phyloP scores from a whole-genome alignment of 352 stramenopile genomes.

The Phytophthora fragariae region DNA sequence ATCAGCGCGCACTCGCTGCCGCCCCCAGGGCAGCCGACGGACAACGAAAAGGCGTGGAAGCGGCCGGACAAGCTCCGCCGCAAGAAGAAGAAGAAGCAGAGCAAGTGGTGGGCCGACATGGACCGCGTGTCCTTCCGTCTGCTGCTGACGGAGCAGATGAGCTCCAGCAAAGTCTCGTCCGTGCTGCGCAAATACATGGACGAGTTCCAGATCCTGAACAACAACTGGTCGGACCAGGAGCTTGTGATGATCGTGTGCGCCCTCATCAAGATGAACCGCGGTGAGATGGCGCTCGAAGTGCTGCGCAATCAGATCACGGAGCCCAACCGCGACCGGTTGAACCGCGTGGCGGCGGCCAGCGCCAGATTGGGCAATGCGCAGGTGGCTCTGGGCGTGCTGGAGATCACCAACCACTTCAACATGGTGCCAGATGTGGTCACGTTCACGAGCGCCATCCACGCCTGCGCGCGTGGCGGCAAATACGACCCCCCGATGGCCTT shows the following conservation, averaged over 20 bases:
- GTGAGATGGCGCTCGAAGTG: conserved; percentile 59
- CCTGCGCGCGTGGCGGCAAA: conserved; percentile 65
- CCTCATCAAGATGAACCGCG: conserved; percentile 81
- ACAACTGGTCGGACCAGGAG: conserved; percentile 71
- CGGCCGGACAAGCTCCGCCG: neutral
- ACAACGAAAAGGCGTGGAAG: neutral
- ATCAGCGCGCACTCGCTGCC: conserved; percentile 6
- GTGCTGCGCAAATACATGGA: conserved; percentile 75
- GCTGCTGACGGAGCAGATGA: conserved; percentile 71
- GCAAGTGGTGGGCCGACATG: conserved; percentile 62
- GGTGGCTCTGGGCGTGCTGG: conserved; percentile 73
- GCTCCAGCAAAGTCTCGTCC: conserved; percentile 56
- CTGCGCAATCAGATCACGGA: conserved; percentile 72
- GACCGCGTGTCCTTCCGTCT: conserved; percentile 66
- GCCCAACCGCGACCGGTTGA: conserved; percentile 57
- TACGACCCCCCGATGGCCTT: conserved; percentile 61
- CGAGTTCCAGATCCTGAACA: conserved; percentile 71
- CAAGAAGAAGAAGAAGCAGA: conserved; percentile 16
- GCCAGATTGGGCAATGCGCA: conserved; percentile 69
- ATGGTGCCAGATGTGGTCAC: conserved; percentile 72
- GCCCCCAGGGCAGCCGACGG: neutral
- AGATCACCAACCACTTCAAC: conserved; percentile 76
- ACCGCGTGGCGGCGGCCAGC: conserved; percentile 74
- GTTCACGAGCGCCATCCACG: conserved; percentile 86
- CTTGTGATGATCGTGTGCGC: conserved; percentile 78